Conservation (phyloP, 148 eudicot species). For the Amaranthus hypochondriacus region DNA sequence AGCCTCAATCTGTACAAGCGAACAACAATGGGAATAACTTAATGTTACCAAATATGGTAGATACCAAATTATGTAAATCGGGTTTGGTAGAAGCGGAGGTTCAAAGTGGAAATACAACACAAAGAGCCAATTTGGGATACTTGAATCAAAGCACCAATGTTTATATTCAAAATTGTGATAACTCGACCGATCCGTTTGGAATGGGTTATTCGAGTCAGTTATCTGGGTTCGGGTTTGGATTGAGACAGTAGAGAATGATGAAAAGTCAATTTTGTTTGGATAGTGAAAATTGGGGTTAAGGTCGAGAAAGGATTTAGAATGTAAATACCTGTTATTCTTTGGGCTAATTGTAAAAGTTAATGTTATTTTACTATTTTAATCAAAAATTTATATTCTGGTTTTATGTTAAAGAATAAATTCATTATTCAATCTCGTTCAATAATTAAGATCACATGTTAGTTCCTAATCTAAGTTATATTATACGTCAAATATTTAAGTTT, state of each 20-base stretch:
- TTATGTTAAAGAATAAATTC: too few relatives aligned
- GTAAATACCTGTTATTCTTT: slow-evolving; percentile 22
- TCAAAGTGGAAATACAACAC: slow-evolving; percentile 43
- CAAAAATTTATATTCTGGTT: too few relatives aligned
- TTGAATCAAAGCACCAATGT: slow-evolving; percentile 20
- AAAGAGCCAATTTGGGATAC: slow-evolving; percentile 26
- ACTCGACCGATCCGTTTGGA: slow-evolving; percentile 34
- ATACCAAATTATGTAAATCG: slow-evolving; percentile 10
- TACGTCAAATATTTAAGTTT: too few relatives aligned
- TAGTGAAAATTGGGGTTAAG: neutral
- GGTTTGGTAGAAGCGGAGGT: slow-evolving; percentile 44
- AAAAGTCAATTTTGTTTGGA: neutral
- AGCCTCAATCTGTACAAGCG: slow-evolving; percentile 19
- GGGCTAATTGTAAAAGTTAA: neutral
- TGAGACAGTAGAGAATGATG: slow-evolving; percentile 7
- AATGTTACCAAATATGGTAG: slow-evolving; percentile 9
- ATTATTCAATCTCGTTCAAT: too few relatives aligned
- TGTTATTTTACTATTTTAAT: too few relatives aligned
- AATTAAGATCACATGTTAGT: too few relatives aligned
- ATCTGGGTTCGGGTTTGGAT: slow-evolving; percentile 25
- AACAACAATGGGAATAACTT: slow-evolving; percentile 28
- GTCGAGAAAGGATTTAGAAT: neutral
- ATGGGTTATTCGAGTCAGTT: slow-evolving; percentile 31
- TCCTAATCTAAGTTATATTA: too few relatives aligned
- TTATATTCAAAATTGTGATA: slow-evolving; percentile 19